Evolutionary conservation across 192 early-diverging fungal species (phyloP).

Genomic region (Coemansia reversa): DNA sequence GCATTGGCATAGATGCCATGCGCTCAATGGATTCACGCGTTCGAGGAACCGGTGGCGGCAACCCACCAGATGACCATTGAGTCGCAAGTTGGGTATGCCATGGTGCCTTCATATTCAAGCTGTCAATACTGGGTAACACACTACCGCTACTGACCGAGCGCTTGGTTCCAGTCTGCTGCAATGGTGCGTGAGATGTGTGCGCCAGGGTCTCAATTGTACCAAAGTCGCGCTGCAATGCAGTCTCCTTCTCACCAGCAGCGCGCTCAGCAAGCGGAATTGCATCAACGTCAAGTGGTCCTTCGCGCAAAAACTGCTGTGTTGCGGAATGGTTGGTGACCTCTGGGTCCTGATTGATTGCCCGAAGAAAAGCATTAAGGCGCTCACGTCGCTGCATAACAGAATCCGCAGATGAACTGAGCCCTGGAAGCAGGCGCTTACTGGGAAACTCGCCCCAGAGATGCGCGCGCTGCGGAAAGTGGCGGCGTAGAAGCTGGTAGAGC

Average conservation of each 20-base stretch:
- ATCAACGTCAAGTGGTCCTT: slow-evolving; percentile 35
- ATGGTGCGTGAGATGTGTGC: slow-evolving; percentile 7
- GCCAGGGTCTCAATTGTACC: slow-evolving; percentile 18
- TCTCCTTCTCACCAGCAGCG: slow-evolving; percentile 16
- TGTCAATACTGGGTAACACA: slow-evolving; percentile 11
- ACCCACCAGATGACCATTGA: slow-evolving; percentile 7
- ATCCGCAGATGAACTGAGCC: slow-evolving; percentile 37
- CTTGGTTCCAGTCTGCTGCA: slow-evolving; percentile 17
- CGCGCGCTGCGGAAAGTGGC: slow-evolving; percentile 34
- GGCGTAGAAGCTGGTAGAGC: slow-evolving; percentile 37
- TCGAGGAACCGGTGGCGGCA: slow-evolving; percentile 13
- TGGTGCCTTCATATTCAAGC: slow-evolving; percentile 18
- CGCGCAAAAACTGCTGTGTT: slow-evolving; percentile 48
- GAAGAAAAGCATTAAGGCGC: slow-evolving; percentile 41
- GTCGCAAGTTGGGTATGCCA: slow-evolving; percentile 23
- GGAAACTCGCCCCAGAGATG: slow-evolving; percentile 46
- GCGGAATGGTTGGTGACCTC: slow-evolving; percentile 20
- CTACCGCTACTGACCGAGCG: slow-evolving; percentile 41
- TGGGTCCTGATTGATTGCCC: slow-evolving; percentile 27
- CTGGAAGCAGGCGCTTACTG: slow-evolving; percentile 45
- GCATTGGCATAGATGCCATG: slow-evolving; percentile 49
- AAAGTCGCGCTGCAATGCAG: slow-evolving; percentile 10
- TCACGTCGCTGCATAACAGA: slow-evolving; percentile 48
- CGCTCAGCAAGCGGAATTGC: slow-evolving; percentile 33
- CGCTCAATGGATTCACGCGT: slow-evolving; percentile 50